phyloP scores from a whole-genome alignment of 2,329 filamentous ascomycete species.

The Trichoderma sp. region DNA sequence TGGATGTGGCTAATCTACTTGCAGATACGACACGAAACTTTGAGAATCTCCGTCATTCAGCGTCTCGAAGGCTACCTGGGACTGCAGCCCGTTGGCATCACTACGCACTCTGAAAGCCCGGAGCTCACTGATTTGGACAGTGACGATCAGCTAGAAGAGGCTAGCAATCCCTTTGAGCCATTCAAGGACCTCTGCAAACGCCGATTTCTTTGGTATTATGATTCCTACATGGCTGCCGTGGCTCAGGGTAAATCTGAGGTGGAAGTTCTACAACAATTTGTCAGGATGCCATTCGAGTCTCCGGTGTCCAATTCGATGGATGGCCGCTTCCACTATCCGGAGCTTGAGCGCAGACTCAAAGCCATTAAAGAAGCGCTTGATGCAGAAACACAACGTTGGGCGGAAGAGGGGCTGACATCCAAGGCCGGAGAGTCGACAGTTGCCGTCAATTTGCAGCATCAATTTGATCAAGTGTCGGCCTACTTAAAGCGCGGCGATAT shows the following conservation, averaged over 20 bases:
- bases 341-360: conserved; percentile 66
- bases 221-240: conserved; percentile 74
- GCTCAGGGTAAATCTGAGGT: conserved; percentile 62
- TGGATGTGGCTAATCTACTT: conserved; percentile 19
- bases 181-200: conserved; percentile 90
- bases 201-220: conserved; percentile 93
- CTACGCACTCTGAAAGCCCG: conserved; percentile 20
- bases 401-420: conserved; percentile 60
- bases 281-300: conserved; percentile 82
- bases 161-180: conserved; percentile 65
- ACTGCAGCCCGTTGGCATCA: conserved; percentile 53
- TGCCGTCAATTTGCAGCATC: conserved; percentile 75
- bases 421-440: conserved; percentile 68
- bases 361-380: conserved; percentile 68
- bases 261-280: conserved; percentile 62
- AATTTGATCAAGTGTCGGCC: conserved; percentile 78
- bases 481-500: conserved; percentile 68
- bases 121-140: conserved; percentile 35
- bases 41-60: conserved; percentile 82
- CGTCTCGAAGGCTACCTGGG: conserved; percentile 76
- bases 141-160: conserved; percentile 53
- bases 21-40: conserved; percentile 84
- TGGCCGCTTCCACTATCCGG: conserved; percentile 77
- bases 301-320: conserved; percentile 73
- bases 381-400: conserved; percentile 70